Conservation (phyloP, 352 stramenopile genomes). For the Phytophthora melonis region DNA sequence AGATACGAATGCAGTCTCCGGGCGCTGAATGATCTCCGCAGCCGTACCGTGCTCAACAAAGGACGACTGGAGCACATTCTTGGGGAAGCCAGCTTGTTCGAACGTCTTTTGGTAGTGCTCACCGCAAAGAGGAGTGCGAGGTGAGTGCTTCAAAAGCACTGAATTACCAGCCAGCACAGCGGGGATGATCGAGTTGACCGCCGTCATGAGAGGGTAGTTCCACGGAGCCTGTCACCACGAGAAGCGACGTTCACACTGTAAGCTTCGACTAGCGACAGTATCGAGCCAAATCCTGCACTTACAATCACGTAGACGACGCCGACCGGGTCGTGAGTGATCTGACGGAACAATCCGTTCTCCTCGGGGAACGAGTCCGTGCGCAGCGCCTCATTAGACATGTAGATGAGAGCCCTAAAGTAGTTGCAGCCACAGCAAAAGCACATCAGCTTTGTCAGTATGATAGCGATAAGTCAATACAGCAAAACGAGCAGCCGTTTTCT, state of each 20-base stretch:
- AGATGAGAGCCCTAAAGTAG: constrained; percentile 60
- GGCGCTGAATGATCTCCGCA: constrained; percentile 72
- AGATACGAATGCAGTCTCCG: constrained; percentile 79
- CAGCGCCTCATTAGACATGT: constrained; percentile 74
- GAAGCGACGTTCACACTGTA: not conserved
- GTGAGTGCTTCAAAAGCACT: constrained; percentile 85
- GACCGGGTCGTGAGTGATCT: constrained; percentile 86
- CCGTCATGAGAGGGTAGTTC: constrained; percentile 91
- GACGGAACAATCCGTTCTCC: constrained; percentile 73
- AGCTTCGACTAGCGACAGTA: constrained; percentile 19
- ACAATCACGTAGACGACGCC: constrained; percentile 88
- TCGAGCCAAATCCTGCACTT: constrained; percentile 5
- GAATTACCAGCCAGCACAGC: constrained; percentile 85
- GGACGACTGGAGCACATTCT: constrained; percentile 70
- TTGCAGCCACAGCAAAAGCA: not conserved
- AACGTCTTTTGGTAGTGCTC: constrained; percentile 84
- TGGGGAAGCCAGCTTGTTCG: constrained; percentile 67
- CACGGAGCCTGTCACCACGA: constrained; percentile 60
- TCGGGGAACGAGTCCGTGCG: constrained; percentile 69
- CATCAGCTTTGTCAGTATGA: constrained; percentile 10
- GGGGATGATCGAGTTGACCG: constrained; percentile 87
- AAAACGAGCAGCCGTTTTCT: not conserved
- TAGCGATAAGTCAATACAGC: not conserved
- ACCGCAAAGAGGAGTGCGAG: constrained; percentile 79
- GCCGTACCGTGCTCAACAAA: constrained; percentile 76